Base-by-base conservation (phyloP, 2,329 filamentous ascomycete species). In the Fusarium secorum region DNA sequence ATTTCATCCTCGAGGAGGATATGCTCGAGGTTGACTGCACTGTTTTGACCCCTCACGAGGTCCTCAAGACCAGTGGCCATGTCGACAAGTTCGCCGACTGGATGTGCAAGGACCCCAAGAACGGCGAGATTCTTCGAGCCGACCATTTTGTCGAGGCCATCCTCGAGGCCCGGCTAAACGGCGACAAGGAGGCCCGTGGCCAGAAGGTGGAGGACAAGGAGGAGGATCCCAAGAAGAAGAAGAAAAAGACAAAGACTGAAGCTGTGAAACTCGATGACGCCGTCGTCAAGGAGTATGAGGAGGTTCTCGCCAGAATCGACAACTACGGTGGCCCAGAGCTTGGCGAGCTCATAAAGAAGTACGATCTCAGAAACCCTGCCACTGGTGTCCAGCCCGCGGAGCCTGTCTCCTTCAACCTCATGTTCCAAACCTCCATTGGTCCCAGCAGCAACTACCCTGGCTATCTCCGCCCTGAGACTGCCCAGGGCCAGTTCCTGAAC, bases 41-140 rank as follows among this genome's bases (percentile, higher is more conserved):
- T 41, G 96, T 95, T 83, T 83, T 99, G 78, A 99, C 96, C 42
- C 96, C 96, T 36, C 90, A 96, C 77, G 93, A 96, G 51, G 93
- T 99, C 39, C 89, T 99, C 78, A 97, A 98, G 88, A 97, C 95
- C 58, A 93, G 90, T 81, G 96, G 96, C 71, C 96, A 99, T 84
- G 96, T 98, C 73, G 95, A 98, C 82, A 97, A 97, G 83, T 98
- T 98, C 79, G 93, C 94, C 82, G 95, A 98, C 82, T 98, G 93
- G 93, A 98, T 98, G 95, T 97, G 93, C 90, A 97, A 97, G 83
- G 96, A 99, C 82, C 94, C 95, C 70, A 97, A 97, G 87, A 97
- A 92, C 77, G 96, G 96, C 79, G 96, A 99, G 82, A 97, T 98
- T 78, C 90, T 99, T 80, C 90, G 96, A 75, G 94, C 96, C 64